A percentile compares a stretch with the other conserved stretches of the same genome.
These are phyloP conservation scores for Botryosphaeria dothidea DNA, from an alignment of 2,329 filamentous ascomycete species.

Conservation along the genomic window DNA sequence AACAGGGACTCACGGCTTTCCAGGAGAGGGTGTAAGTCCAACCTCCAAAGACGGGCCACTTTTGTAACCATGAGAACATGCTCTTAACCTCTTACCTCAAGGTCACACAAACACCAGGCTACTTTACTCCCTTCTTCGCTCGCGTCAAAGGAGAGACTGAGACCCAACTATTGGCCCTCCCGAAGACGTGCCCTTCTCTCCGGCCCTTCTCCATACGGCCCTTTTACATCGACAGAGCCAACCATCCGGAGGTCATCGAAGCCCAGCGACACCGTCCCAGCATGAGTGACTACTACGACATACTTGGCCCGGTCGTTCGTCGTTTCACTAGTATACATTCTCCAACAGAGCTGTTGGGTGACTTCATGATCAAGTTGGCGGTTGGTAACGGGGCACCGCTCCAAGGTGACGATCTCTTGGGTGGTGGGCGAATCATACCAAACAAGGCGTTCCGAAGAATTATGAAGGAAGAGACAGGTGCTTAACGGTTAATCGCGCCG, in stretches of 20 bases:
- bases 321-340: slow-evolving; percentile 39
- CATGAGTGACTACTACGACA: slow-evolving; percentile 24
- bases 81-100: too few relatives aligned
- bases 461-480: neutral
- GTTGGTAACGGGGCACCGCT: slow-evolving; percentile 47
- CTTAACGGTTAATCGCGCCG: too few relatives aligned
- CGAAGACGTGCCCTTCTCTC: slow-evolving; percentile 47
- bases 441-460: slow-evolving; percentile 45
- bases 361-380: slow-evolving; percentile 51
- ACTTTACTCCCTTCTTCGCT: slow-evolving; percentile 59
- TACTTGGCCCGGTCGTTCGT: slow-evolving; percentile 25
- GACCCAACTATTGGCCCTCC: slow-evolving; percentile 56
- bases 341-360: slow-evolving; percentile 51
- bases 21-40: too few relatives aligned
- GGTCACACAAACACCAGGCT: slow-evolving; percentile 58
- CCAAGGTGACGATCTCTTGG: slow-evolving; percentile 38
- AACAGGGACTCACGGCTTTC: slow-evolving; percentile 50
- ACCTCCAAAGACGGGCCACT: too few relatives aligned
- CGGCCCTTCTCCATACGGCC: slow-evolving; percentile 61
- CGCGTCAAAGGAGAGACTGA: slow-evolving; percentile 70
- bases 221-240: slow-evolving; percentile 55
- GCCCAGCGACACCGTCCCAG: slow-evolving; percentile 31
- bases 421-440: slow-evolving; percentile 39
- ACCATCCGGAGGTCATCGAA: slow-evolving; percentile 43
- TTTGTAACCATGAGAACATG: too few relatives aligned